These are phyloP conservation scores for Exophiala lecanii-corni DNA, from an alignment of 2,329 filamentous ascomycete species.

Conservation along the genomic window DNA sequence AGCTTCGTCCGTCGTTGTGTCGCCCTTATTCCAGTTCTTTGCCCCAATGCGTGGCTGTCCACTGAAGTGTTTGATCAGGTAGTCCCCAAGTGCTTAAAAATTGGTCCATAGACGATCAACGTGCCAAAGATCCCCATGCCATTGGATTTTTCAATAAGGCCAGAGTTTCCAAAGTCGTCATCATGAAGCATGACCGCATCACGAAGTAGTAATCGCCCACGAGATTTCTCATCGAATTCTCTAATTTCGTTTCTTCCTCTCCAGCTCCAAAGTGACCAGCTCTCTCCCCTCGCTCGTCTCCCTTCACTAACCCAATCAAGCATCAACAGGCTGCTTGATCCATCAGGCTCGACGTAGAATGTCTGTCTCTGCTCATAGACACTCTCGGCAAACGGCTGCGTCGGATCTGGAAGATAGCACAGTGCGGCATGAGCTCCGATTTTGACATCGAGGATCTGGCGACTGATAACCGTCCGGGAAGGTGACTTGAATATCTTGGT, in stretches of 20 bases:
- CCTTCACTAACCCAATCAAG: slow-evolving; percentile 95
- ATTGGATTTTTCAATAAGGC: slow-evolving; percentile 36
- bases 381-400: slow-evolving; percentile 82
- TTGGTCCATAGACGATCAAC: slow-evolving; percentile 70
- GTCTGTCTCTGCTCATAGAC: slow-evolving; percentile 79
- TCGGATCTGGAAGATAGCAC: slow-evolving; percentile 77
- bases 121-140: slow-evolving; percentile 70
- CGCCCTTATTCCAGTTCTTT: slow-evolving; percentile 60
- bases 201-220: slow-evolving; percentile 65
- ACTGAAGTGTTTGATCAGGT: slow-evolving; percentile 75
- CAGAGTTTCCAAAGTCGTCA: slow-evolving; percentile 38
- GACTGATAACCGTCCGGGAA: slow-evolving; percentile 30
- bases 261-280: slow-evolving; percentile 80
- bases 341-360: slow-evolving; percentile 56
- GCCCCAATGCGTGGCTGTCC: slow-evolving; percentile 75
- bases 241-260: slow-evolving; percentile 78
- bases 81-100: slow-evolving; percentile 64
- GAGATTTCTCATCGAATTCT: slow-evolving; percentile 47
- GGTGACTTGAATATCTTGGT: slow-evolving; percentile 92
- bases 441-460: slow-evolving; percentile 47
- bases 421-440: slow-evolving; percentile 49
- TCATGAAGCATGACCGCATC: slow-evolving; percentile 75
- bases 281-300: slow-evolving; percentile 75
- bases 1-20: slow-evolving; percentile 21
- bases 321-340: slow-evolving; percentile 63